phyloP scores from a whole-genome alignment of 1,284 basidiomycete species.

The Marasmius oreades region DNA sequence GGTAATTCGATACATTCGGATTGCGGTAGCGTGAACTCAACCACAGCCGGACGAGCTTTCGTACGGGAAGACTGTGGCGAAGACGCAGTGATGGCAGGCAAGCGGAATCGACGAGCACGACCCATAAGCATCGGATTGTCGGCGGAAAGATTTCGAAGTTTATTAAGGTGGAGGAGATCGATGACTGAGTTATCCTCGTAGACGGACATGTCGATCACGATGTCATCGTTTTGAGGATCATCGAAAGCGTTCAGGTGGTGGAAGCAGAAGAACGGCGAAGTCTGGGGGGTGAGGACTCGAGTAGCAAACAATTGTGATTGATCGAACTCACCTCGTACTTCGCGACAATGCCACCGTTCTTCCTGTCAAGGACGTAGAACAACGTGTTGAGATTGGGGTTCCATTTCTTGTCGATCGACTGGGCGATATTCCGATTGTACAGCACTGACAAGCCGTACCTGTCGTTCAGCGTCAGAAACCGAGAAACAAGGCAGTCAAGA shows the following conservation, averaged over 20 bases:
- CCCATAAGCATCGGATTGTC: slow-evolving; percentile 11
- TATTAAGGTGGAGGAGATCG: slow-evolving; percentile 24
- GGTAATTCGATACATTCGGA: slow-evolving; percentile 29
- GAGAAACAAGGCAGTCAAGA: neutral
- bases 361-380: slow-evolving; percentile 36
- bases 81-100: too few species aligned
- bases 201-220: slow-evolving; percentile 33
- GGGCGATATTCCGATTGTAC: slow-evolving; percentile 25
- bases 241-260: slow-evolving; percentile 36
- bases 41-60: slow-evolving; percentile 7
- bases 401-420: slow-evolving; percentile 29
- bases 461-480: too few species aligned
- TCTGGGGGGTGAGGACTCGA: slow-evolving; percentile 21
- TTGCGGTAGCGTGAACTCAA: slow-evolving; percentile 16
- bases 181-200: slow-evolving; percentile 29
- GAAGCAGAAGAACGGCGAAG: slow-evolving; percentile 35
- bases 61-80: too few species aligned
- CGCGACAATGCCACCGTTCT: slow-evolving; percentile 31
- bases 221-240: slow-evolving; percentile 26
- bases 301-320: neutral
- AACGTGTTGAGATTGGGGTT: slow-evolving; percentile 23
- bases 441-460: slow-evolving; percentile 20
- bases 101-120: slow-evolving; percentile 20
- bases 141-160: slow-evolving; percentile 14
- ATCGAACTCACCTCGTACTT: slow-evolving; percentile 23